Percentiles rank a stretch among this genome's conserved stretches.
phyloP scores from a whole-genome alignment of 352 stramenopile species.

The Plasmopara halstedii region DNA sequence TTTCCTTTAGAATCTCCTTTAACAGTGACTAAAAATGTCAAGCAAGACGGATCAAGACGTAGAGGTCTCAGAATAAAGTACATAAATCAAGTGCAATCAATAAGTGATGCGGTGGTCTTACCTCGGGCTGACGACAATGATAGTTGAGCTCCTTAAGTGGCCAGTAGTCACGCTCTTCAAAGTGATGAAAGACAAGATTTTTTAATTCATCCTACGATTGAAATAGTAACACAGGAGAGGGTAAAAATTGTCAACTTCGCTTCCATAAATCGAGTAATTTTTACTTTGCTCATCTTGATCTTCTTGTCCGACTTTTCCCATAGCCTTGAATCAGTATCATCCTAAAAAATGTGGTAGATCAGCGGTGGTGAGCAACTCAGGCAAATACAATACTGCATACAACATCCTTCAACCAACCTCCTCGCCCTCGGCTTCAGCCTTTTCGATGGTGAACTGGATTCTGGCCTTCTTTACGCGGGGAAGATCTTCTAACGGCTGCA shows the following conservation, averaged over 20 bases:
- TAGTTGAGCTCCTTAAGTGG: conserved; percentile 86
- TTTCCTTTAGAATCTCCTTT: conserved; percentile 85
- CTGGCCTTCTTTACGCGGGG: conserved; percentile 72
- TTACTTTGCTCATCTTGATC: conserved; percentile 87
- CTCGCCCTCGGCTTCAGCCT: conserved; percentile 52
- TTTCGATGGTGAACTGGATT: conserved; percentile 82
- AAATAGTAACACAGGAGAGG: background rate
- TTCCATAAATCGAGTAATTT: background rate
- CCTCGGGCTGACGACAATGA: conserved; percentile 83
- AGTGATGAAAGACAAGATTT: conserved; percentile 83
- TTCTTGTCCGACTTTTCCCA: conserved; percentile 75
- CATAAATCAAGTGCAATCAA: background rate
- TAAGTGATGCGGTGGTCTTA: conserved; percentile 11
- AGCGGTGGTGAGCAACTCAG: background rate
- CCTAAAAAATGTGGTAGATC: conserved; percentile 19
- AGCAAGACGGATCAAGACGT: background rate
- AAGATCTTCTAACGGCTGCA: conserved; percentile 63
- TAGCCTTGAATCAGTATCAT: conserved; percentile 44
- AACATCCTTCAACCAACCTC: conserved; percentile 30
- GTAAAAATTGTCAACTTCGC: background rate
- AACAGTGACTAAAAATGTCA: conserved; percentile 85
- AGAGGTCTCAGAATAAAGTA: background rate
- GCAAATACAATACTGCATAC: background rate
- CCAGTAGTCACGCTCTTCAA: conserved; percentile 83
- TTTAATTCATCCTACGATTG: conserved; percentile 74